Conservation (phyloP, 257 asterid genomes). For the Nicotiana knightiana region DNA sequence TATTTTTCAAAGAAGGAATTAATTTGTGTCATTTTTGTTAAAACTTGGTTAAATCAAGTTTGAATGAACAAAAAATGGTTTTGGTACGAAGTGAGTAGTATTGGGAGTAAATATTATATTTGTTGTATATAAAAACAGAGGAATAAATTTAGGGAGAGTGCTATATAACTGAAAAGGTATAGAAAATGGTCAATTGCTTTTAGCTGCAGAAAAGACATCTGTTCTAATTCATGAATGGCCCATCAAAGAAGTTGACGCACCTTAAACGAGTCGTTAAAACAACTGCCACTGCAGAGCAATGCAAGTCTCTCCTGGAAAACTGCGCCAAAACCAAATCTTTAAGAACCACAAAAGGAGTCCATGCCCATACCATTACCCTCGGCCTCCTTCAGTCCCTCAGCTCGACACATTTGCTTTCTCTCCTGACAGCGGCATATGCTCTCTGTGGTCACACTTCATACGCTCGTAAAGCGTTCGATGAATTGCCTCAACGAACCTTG, state of each 20-base stretch:
- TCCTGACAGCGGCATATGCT: conserved; percentile 49
- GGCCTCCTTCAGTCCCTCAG: conserved; percentile 36
- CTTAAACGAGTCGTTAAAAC: conserved; percentile 16
- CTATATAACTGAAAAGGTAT: no score
- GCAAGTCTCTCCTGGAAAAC: conserved; percentile 54
- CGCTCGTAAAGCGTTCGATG: conserved; percentile 59
- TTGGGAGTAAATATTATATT: no score
- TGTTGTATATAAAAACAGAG: no score
- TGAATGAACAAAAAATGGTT: background rate
- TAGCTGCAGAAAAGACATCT: background rate
- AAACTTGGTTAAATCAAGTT: background rate
- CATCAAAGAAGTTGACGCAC: conserved; percentile 35
- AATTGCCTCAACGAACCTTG: conserved; percentile 50
- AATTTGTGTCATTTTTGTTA: background rate
- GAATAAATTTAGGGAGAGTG: no score
- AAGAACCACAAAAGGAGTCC: conserved; percentile 52
- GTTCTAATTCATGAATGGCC: conserved; percentile 30
- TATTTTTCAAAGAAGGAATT: background rate
- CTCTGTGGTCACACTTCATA: conserved; percentile 34
- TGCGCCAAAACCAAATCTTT: conserved; percentile 61
- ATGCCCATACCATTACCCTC: conserved; percentile 49
- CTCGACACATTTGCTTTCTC: conserved; percentile 46
- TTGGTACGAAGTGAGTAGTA: background rate
- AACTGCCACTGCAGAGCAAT: conserved; percentile 25
- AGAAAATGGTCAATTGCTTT: background rate